Evolutionary conservation across 257 asterid species (phyloP).

Genomic region (Fraxinus cuspidata): DNA sequence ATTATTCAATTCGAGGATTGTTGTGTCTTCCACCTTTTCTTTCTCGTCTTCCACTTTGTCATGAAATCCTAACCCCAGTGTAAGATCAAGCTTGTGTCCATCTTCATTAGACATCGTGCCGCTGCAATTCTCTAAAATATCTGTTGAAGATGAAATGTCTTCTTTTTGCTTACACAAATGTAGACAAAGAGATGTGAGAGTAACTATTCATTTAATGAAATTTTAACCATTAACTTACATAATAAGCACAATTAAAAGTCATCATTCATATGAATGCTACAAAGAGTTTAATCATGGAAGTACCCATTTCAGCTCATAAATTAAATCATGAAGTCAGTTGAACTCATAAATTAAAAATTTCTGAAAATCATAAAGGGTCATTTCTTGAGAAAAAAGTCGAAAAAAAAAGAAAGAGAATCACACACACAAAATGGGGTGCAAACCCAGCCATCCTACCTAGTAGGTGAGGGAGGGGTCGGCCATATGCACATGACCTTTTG

Average conservation of each 20-base stretch:
- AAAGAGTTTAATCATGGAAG: too few relatives aligned
- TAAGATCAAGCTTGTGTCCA: slow-evolving; percentile 19
- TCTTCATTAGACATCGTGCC: not conserved
- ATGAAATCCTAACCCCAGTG: slow-evolving; percentile 18
- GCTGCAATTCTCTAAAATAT: not conserved
- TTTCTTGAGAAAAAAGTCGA: too few relatives aligned
- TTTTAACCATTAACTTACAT: too few relatives aligned
- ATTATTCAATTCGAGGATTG: not conserved
- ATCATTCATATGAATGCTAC: not conserved
- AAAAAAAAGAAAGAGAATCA: not conserved
- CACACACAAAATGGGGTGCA: not conserved
- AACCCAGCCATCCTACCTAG: not conserved
- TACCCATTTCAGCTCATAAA: not conserved
- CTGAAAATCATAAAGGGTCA: not conserved
- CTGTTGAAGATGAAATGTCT: not conserved
- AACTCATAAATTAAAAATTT: not conserved
- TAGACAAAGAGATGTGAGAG: too few relatives aligned
- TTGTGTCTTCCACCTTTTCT: not conserved
- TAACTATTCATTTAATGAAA: too few relatives aligned
- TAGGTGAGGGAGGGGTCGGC: not conserved
- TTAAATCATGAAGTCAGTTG: too few relatives aligned
- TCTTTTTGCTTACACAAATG: not conserved
- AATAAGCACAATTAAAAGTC: not conserved
- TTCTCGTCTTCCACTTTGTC: not conserved
- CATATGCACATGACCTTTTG: too few relatives aligned